Percentiles rank a stretch among this genome's conserved stretches.
Evolutionary conservation across 768 basidiomycete genomes (phyloP).

Genomic region (Serendipita sp.): DNA sequence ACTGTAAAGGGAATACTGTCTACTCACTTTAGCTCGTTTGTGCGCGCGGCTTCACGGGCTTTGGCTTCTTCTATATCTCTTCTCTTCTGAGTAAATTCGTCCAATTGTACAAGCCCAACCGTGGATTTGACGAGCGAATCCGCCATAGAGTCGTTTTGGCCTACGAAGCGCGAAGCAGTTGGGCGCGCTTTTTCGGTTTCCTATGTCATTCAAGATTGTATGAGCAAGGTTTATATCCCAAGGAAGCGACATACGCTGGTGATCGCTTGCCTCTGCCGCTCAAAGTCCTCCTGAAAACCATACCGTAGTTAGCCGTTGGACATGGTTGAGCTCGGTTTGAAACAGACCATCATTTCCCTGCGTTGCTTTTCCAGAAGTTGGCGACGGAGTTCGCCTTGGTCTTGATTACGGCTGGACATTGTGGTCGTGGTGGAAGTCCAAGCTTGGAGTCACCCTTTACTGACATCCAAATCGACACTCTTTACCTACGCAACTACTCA

Average conservation of each 20-base stretch:
- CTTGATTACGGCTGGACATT: neutral
- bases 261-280: constrained; percentile 64
- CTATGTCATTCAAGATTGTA: constrained; percentile 10
- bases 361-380: constrained; percentile 78
- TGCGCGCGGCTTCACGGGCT: constrained; percentile 72
- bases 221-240: neutral
- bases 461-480: neutral
- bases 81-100: constrained; percentile 81
- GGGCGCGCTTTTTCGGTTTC: constrained; percentile 91
- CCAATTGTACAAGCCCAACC: constrained; percentile 76
- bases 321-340: neutral
- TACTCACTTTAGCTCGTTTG: constrained; percentile 76
- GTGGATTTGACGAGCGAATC: constrained; percentile 83
- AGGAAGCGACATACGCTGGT: constrained; percentile 26
- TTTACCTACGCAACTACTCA: too few relatives aligned
- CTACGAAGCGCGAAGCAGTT: constrained; percentile 76
- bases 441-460: neutral
- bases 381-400: constrained; percentile 67
- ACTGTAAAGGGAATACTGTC: constrained; percentile 15
- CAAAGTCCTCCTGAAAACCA: constrained; percentile 42
- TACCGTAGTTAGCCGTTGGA: neutral
- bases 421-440: neutral
- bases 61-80: constrained; percentile 86
- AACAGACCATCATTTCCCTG: constrained; percentile 24
- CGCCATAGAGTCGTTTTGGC: constrained; percentile 88